Percentiles rank a stretch among this genome's conserved stretches.
phyloP scores from a whole-genome alignment of 179 eudicot species.

The Beta lomatogona region DNA sequence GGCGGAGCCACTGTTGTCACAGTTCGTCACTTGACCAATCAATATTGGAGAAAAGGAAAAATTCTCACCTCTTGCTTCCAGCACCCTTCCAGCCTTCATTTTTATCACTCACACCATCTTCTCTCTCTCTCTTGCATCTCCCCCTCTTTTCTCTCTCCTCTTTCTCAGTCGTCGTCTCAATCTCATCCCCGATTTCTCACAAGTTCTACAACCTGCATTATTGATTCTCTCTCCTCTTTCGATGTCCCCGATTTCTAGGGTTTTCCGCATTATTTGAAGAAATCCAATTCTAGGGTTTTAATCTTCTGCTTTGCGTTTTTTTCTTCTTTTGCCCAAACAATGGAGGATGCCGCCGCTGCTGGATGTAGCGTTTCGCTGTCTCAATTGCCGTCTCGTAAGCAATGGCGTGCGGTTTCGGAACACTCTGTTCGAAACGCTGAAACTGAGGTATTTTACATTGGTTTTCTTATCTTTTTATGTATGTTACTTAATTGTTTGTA shows the following conservation, averaged over 20 bases:
- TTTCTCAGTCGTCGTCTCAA: background rate
- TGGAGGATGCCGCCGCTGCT: constrained; percentile 72
- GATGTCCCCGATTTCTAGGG: constrained; percentile 34
- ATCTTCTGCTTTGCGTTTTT: too few species aligned
- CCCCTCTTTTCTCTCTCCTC: background rate
- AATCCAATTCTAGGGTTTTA: constrained; percentile 37
- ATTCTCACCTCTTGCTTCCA: too few species aligned
- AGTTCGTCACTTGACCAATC: too few species aligned
- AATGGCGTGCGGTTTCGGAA: constrained; percentile 84
- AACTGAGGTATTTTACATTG: constrained; percentile 43
- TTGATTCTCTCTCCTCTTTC: background rate
- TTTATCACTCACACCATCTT: background rate
- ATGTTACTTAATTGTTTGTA: background rate
- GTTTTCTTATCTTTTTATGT: background rate
- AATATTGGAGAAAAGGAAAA: too few species aligned
- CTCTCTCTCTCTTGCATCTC: background rate
- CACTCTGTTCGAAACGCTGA: constrained; percentile 52
- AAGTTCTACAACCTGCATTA: constrained; percentile 18
- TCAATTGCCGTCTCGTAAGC: constrained; percentile 64
- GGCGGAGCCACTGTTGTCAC: too few species aligned
- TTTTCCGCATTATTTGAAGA: constrained; percentile 22
- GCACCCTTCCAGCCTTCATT: background rate
- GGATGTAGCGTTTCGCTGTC: constrained; percentile 60
- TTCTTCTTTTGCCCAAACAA: constrained; percentile 7
- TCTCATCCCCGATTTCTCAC: background rate